Evolutionary conservation across 2,329 filamentous ascomycete species (phyloP).

Genomic region (Pyrenochaeta sp.): DNA sequence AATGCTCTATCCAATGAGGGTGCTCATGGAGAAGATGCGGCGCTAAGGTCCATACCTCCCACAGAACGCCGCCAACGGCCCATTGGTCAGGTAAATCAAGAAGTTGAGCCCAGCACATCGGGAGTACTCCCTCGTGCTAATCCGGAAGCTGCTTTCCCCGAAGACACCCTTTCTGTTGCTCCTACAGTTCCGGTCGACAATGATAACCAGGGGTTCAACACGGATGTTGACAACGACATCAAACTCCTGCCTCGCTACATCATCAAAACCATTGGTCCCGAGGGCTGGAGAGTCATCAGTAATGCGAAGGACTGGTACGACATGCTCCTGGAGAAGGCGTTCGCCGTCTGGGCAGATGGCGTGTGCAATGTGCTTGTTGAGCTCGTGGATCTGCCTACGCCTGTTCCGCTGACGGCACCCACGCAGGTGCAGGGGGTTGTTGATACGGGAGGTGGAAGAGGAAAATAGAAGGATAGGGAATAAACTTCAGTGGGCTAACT

Average conservation of each 20-base stretch:
- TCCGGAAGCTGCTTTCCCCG: background rate
- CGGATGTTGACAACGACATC: background rate
- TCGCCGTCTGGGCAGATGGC: slow-evolving; percentile 43
- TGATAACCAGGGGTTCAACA: background rate
- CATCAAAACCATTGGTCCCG: slow-evolving; percentile 34
- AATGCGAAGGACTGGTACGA: slow-evolving; percentile 36
- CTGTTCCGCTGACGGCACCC: background rate
- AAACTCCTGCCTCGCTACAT: slow-evolving; percentile 19
- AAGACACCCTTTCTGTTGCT: background rate
- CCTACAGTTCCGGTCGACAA: background rate
- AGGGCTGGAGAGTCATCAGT: slow-evolving; percentile 32
- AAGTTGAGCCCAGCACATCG: background rate
- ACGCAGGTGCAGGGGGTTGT: background rate
- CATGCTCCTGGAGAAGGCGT: slow-evolving; percentile 35
- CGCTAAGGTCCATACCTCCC: background rate
- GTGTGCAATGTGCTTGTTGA: slow-evolving; percentile 43
- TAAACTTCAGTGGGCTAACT: background rate
- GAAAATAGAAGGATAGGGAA: background rate
- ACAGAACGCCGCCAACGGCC: background rate
- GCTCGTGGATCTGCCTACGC: slow-evolving; percentile 13
- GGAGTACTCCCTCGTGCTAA: background rate
- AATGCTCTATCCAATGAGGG: slow-evolving; percentile 34
- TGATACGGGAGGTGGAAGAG: background rate
- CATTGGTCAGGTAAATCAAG: background rate
- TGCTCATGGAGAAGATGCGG: background rate